phyloP scores from a whole-genome alignment of 495 filamentous ascomycete species.

The Penicillium psychrofluorescens region DNA sequence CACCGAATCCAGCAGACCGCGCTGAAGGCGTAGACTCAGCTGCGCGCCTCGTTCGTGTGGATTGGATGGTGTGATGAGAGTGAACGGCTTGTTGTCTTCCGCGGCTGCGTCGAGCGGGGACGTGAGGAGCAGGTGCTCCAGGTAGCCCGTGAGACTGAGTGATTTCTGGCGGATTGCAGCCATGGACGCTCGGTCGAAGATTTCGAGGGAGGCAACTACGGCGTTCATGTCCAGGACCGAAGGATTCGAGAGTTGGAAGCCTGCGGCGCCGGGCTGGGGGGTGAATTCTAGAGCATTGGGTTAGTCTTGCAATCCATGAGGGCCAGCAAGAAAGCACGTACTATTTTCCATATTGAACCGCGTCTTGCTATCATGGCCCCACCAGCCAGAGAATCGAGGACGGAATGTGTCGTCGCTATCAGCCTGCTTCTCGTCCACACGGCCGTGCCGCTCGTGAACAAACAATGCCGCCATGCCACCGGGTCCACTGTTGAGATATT shows the following conservation, averaged over 20 bases:
- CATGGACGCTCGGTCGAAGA: conserved; percentile 73
- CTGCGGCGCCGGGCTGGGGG: conserved; percentile 58
- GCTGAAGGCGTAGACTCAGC: conserved; percentile 64
- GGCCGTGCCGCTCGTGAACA: conserved; percentile 70
- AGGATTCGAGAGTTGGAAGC: conserved; percentile 58
- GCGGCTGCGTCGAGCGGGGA: conserved; percentile 28
- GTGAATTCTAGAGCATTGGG: conserved; percentile 46
- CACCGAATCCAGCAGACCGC: conserved; percentile 61
- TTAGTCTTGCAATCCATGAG: background rate
- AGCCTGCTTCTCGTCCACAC: conserved; percentile 34
- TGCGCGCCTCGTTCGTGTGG: conserved; percentile 74
- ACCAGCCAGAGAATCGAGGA: conserved; percentile 77
- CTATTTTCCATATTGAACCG: conserved; percentile 73
- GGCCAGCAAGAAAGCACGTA: conserved; percentile 18
- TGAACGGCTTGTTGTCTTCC: conserved; percentile 46
- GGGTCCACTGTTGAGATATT: conserved; percentile 90
- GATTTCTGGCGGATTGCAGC: conserved; percentile 65
- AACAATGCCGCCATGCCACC: conserved; percentile 83
- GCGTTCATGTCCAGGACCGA: conserved; percentile 55
- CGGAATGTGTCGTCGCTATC: conserved; percentile 32
- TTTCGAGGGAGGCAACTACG: conserved; percentile 66
- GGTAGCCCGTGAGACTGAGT: conserved; percentile 66
- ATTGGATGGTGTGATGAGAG: conserved; percentile 74
- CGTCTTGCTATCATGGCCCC: conserved; percentile 70
- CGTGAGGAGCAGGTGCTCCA: conserved; percentile 59